These are phyloP conservation scores for Pogostemon cablin DNA, from an alignment of 257 asterid species.

Conservation along the genomic window DNA sequence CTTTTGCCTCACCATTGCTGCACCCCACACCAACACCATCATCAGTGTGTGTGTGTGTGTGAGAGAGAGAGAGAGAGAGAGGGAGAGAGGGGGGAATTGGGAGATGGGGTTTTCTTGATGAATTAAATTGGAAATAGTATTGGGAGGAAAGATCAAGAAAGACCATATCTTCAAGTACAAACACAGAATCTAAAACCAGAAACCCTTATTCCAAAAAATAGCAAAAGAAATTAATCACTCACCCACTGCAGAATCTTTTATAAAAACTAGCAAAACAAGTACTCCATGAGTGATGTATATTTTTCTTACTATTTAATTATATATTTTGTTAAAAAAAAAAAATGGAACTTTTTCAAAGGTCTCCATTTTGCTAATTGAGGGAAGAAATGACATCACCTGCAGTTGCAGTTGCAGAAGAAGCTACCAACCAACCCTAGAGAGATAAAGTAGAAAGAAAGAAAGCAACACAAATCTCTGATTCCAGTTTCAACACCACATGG, in stretches of 20 bases:
- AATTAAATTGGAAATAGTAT: not conserved
- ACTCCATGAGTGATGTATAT: not conserved
- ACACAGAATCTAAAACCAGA: constrained; percentile 34
- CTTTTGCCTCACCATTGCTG: constrained; percentile 72
- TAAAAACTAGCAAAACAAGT: not conserved
- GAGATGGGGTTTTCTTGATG: constrained; percentile 5
- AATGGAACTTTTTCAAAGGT: constrained; percentile 10
- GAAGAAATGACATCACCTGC: constrained; percentile 45
- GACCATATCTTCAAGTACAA: constrained; percentile 41
- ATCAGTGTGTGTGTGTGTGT: not conserved
- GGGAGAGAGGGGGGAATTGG: constrained; percentile 7
- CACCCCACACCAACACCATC: not conserved
- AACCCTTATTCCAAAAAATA: constrained; percentile 36
- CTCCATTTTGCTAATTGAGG: constrained; percentile 39
- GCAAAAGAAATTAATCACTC: not conserved
- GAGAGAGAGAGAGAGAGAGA: constrained; percentile 21
- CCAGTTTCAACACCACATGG: constrained; percentile 12
- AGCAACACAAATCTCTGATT: constrained; percentile 11
- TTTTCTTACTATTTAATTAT: not conserved
- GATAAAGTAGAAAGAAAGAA: constrained; percentile 18
- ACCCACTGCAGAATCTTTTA: constrained; percentile 20
- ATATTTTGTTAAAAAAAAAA: constrained; percentile 13
- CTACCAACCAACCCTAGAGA: constrained; percentile 47
- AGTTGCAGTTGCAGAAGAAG: not conserved
- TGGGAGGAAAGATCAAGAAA: constrained; percentile 17